Percentiles rank a stretch among this genome's conserved stretches.
These are phyloP conservation scores for Phytophthora fragariaefolia DNA, from an alignment of 352 stramenopile species.

Conservation along the genomic window DNA sequence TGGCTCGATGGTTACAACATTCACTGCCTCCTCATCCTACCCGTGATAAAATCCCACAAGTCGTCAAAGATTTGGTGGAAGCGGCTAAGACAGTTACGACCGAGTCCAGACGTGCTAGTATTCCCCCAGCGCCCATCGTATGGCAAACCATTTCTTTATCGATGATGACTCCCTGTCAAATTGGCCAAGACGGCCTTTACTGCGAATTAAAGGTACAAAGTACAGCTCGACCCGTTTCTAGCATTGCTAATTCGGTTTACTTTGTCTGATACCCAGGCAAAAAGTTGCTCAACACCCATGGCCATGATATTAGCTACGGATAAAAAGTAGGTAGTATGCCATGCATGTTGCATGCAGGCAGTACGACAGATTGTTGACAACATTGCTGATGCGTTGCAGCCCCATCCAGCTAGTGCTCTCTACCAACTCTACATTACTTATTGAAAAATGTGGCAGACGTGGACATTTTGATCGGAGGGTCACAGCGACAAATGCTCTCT, in stretches of 20 bases:
- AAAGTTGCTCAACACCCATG: slow-evolving; percentile 45
- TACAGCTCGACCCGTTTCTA: neutral
- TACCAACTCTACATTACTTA: slow-evolving; percentile 54
- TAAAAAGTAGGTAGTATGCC: slow-evolving; percentile 50
- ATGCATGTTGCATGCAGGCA: neutral
- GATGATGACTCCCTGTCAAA: slow-evolving; percentile 40
- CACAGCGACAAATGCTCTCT: slow-evolving; percentile 36
- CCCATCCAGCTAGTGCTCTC: slow-evolving; percentile 54
- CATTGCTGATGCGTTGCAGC: slow-evolving; percentile 27
- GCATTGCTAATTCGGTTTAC: neutral
- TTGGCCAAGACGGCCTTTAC: slow-evolving; percentile 42
- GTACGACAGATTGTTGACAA: neutral
- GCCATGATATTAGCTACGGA: slow-evolving; percentile 50
- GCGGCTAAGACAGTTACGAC: neutral
- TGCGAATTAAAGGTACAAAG: slow-evolving; percentile 52
- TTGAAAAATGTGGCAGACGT: slow-evolving; percentile 41
- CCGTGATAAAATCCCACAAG: neutral
- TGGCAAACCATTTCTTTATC: slow-evolving; percentile 50
- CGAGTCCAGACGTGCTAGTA: slow-evolving; percentile 11
- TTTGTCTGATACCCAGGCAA: slow-evolving; percentile 26
- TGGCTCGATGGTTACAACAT: slow-evolving; percentile 45
- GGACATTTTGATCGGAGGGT: slow-evolving; percentile 40
- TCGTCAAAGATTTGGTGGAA: slow-evolving; percentile 8
- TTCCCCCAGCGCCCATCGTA: neutral
- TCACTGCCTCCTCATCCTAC: slow-evolving; percentile 33